A percentile compares a stretch with the other conserved stretches of the same genome.
Evolutionary conservation across 1,284 basidiomycete species (phyloP).

Genomic region (Amylostereum areolatum): DNA sequence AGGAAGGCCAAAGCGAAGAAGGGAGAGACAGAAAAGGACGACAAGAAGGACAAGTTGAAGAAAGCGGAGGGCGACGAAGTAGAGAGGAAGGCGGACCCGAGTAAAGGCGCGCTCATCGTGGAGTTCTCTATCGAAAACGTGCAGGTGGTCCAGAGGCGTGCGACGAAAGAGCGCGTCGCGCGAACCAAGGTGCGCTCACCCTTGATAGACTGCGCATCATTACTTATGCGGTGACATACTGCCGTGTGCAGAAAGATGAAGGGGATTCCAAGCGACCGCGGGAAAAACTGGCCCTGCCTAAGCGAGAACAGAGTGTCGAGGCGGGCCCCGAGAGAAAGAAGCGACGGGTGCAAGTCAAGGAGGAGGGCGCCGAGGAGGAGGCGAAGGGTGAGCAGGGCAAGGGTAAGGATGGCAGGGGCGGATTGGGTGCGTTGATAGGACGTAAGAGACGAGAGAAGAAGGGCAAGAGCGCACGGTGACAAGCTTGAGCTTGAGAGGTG

Average conservation of each 20-base stretch:
- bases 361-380: conserved; percentile 10
- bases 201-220: not conserved
- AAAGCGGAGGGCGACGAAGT: conserved; percentile 16
- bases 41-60: conserved; percentile 43
- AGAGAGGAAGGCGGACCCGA: too few species aligned
- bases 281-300: conserved; percentile 11
- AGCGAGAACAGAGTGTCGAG: conserved; percentile 18
- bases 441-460: conserved; percentile 27
- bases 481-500: too few species aligned
- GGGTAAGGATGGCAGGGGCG: conserved; percentile 9
- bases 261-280: conserved; percentile 4
- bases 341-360: conserved; percentile 14
- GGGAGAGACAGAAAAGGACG: conserved; percentile 46
- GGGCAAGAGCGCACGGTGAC: conserved; percentile 3
- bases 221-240: conserved; percentile 3
- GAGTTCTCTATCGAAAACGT: conserved; percentile 95
- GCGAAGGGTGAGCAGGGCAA: conserved; percentile 7
- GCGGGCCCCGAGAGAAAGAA: conserved; percentile 13
- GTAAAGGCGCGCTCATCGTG: conserved; percentile 67
- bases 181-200: conserved; percentile 16
- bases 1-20: conserved; percentile 56
- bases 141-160: conserved; percentile 74
- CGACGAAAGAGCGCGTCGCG: conserved; percentile 36
- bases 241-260: conserved; percentile 4
- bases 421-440: conserved; percentile 27